Conservation (phyloP, 345 rosid species). For the Syzygium jambos region DNA sequence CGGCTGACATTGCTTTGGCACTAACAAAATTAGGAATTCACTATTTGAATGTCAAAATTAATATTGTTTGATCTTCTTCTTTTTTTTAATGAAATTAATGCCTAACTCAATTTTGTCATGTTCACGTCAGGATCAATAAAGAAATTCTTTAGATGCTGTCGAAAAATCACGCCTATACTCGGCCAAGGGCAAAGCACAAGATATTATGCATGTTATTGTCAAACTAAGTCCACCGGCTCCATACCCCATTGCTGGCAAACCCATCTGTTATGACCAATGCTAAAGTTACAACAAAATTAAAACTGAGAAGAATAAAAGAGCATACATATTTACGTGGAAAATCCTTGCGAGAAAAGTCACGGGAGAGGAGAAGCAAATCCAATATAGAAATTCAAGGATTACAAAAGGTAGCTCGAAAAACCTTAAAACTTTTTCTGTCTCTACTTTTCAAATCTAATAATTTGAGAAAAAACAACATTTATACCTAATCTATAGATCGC, state of each 20-base stretch:
- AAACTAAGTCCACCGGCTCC: background rate
- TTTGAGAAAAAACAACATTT: too few relatives aligned
- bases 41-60: background rate
- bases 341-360: too few relatives aligned
- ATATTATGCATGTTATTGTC: accelerated
- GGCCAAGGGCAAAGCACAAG: background rate
- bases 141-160: background rate
- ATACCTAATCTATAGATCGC: background rate
- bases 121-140: background rate
- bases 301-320: too few relatives aligned
- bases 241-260: background rate
- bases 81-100: background rate
- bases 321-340: too few relatives aligned
- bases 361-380: too few relatives aligned
- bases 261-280: background rate
- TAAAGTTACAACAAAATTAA: too few relatives aligned
- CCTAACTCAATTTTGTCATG: too few relatives aligned
- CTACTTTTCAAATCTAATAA: too few relatives aligned
- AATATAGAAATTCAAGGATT: too few relatives aligned
- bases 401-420: too few relatives aligned
- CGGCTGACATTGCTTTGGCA: background rate
- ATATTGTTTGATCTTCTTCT: background rate
- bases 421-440: too few relatives aligned
- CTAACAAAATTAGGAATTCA: too few relatives aligned
- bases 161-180: background rate